phyloP scores from a whole-genome alignment of 139 green algal genomes.

The Coelastrella sp. region DNA sequence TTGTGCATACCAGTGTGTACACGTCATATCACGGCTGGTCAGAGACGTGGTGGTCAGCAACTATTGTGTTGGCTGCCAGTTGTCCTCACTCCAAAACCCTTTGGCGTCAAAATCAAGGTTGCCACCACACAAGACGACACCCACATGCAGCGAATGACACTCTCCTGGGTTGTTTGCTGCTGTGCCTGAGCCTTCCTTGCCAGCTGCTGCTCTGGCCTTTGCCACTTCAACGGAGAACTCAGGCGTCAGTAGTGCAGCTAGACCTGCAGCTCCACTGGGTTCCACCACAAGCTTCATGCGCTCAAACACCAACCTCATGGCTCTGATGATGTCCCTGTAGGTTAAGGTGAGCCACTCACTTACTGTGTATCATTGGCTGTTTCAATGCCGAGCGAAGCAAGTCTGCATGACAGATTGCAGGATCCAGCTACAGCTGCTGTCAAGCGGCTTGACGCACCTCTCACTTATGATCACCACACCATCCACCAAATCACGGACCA shows the following conservation, averaged over 20 bases:
- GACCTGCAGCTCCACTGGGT: slow-evolving; percentile 79
- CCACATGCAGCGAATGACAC: slow-evolving; percentile 53
- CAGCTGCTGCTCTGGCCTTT: not conserved
- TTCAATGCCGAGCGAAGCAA: too few relatives aligned
- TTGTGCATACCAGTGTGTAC: too few relatives aligned
- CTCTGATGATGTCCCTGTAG: slow-evolving; percentile 76
- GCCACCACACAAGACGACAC: slow-evolving; percentile 85
- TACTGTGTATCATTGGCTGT: too few relatives aligned
- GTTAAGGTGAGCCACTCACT: too few relatives aligned
- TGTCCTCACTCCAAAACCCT: slow-evolving; percentile 11
- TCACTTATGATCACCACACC: slow-evolving; percentile 65
- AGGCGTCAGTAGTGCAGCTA: slow-evolving; percentile 76
- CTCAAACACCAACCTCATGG: slow-evolving; percentile 85
- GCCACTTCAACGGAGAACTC: slow-evolving; percentile 41
- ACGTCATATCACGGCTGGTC: too few relatives aligned
- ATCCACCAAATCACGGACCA: slow-evolving; percentile 63
- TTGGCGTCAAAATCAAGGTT: slow-evolving; percentile 76
- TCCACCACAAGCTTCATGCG: slow-evolving; percentile 87
- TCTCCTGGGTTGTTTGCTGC: slow-evolving; percentile 7
- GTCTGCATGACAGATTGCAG: too few relatives aligned
- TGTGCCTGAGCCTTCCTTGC: not conserved
- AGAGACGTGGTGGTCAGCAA: not conserved
- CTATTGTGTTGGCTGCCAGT: slow-evolving; percentile 23
- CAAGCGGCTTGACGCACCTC: not conserved
- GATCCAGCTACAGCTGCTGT: too few relatives aligned